Evolutionary conservation across 2,329 filamentous ascomycete genomes (phyloP), one percentile per base, ranked within the genome.

Genomic region (Curvularia verruculosa): DNA sequence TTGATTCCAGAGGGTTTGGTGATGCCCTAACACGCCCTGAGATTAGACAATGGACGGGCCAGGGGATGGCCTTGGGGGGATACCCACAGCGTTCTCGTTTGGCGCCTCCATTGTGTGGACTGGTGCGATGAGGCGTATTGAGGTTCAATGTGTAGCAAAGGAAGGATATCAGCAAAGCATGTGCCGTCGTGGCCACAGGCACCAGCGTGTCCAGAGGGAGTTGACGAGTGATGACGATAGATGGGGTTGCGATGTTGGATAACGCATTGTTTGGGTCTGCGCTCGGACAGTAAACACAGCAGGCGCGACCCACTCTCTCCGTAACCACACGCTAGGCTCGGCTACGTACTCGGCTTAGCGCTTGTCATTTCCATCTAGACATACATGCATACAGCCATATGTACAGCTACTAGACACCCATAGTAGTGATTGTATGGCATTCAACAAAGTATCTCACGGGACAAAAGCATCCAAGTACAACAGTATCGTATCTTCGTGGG

Each of bases 71-170:
- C 45, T 29, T 9, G 21, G 28, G 21, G 28, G 45, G 21, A 34
- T 37, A 61, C 66, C 23, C 70, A 73, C 73, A 56, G 69, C 64
- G 48, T 74, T 73, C 56, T 75, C 73, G 54, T 62, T 68, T 6
- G 63, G 55, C 47, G 58, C 37, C 24, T 73, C 69, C 62, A 71
- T 69, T 31, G 49, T 58, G 31, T 36, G 15, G 31, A 15, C 5
- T n/a, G 15, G 31, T 6, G 13, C n/a, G 31, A 6, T 36, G 13
- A 36, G 31, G 31, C 31, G 29, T 7, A 43, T 24, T 31, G 9
- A 21, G 7, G 51, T 15, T 43, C 28, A 36, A 23, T 19, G 47
- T 45, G 23, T 44, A 56, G 28, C 56, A 48, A 56, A 31, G 23
- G 48, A 48, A 56, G 19, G 52, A 56, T 52, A 49, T 56, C 40